These are phyloP conservation scores for Leccinum boreale DNA, from an alignment of 768 basidiomycete species.

Conservation along the genomic window DNA sequence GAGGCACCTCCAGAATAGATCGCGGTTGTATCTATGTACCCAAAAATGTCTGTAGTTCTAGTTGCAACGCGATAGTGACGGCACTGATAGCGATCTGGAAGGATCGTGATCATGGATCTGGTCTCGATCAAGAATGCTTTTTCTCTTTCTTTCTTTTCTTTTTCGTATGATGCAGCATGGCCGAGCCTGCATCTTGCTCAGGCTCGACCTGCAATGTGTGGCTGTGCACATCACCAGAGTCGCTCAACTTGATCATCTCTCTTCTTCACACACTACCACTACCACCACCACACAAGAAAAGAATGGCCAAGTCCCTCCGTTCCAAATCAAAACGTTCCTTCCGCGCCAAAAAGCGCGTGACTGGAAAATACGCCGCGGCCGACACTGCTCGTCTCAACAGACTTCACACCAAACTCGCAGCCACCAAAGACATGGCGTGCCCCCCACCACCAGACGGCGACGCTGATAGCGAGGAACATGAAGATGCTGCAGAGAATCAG, in stretches of 20 bases:
- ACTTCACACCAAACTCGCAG: constrained; percentile 63
- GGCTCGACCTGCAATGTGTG: background rate
- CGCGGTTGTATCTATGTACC: constrained; percentile 5
- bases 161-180: background rate
- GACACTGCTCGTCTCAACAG: constrained; percentile 76
- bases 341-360: constrained; percentile 73
- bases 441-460: constrained; percentile 1
- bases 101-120: background rate
- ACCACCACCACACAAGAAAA: background rate
- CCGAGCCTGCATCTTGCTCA: background rate
- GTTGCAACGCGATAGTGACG: constrained; percentile 5
- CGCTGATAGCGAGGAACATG: background rate
- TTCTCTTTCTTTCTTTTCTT: background rate
- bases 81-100: constrained; percentile 4
- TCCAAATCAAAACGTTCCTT: constrained; percentile 79
- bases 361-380: constrained; percentile 70
- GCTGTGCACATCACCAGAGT: constrained; percentile 5
- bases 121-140: background rate
- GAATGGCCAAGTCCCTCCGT: constrained; percentile 77
- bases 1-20: constrained; percentile 61
- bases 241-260: no score
- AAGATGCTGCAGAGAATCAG: constrained; percentile 23
- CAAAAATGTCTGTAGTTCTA: constrained; percentile 7
- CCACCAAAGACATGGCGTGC: constrained; percentile 38
- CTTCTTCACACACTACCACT: background rate